A percentile compares a stretch with the other conserved stretches of the same genome.
These are phyloP conservation scores for Penicillium sp. DNA, from an alignment of 2,329 filamentous ascomycete species.

Conservation along the genomic window DNA sequence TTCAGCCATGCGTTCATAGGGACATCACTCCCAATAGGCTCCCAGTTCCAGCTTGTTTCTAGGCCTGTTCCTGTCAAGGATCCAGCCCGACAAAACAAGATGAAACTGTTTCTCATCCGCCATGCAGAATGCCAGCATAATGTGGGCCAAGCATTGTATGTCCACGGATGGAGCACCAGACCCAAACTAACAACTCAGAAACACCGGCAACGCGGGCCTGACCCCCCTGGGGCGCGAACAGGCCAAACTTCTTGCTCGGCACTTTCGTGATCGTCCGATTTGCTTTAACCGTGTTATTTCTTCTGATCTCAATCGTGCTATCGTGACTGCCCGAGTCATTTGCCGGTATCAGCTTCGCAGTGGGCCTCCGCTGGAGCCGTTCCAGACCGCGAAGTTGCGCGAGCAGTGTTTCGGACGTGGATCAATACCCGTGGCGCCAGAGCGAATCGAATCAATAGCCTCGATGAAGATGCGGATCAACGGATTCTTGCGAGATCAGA, in stretches of 20 bases:
- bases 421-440: background rate
- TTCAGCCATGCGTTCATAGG: conserved; percentile 1
- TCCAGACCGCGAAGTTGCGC: conserved; percentile 25
- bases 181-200: background rate
- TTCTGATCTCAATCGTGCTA: conserved; percentile 73
- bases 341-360: conserved; percentile 11
- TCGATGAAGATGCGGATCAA: conserved; percentile 65
- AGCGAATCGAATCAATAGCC: conserved; percentile 54
- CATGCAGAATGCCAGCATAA: conserved; percentile 92
- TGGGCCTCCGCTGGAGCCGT: conserved; percentile 4
- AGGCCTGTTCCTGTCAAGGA: background rate
- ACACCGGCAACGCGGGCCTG: conserved; percentile 69
- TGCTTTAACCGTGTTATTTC: conserved; percentile 69
- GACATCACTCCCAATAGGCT: conserved; percentile 3
- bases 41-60: background rate
- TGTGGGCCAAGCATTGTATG: conserved; percentile 55
- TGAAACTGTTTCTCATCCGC: conserved; percentile 73
- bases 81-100: conserved; percentile 25
- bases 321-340: conserved; percentile 41
- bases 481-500: conserved; percentile 62
- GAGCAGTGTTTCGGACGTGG: conserved; percentile 38
- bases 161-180: conserved; percentile 1
- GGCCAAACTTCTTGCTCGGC: conserved; percentile 65
- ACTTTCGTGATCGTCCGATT: conserved; percentile 65
- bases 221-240: conserved; percentile 80